Evolutionary conservation across 1,284 basidiomycete genomes (phyloP).

Genomic region (Trichosporon coremiiforme): DNA sequence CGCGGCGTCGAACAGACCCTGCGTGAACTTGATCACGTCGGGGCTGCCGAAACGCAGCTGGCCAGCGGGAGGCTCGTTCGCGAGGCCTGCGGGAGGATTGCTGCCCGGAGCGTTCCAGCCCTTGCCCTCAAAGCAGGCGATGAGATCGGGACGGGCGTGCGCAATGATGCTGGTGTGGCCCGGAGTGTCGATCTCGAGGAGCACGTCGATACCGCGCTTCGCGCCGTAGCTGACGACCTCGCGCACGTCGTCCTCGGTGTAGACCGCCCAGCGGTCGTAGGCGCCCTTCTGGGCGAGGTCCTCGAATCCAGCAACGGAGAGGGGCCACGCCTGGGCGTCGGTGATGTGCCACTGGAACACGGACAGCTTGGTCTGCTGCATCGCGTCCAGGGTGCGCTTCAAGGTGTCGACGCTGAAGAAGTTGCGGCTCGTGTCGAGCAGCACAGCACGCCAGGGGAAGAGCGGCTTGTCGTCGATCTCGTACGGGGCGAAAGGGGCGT

Average conservation of each 20-base stretch:
- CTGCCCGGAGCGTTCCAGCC: slow-evolving; percentile 60
- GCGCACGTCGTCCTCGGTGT: slow-evolving; percentile 65
- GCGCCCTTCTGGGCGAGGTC: slow-evolving; percentile 70
- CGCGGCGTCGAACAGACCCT: slow-evolving; percentile 57
- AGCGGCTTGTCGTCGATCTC: slow-evolving; percentile 56
- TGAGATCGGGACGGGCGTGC: slow-evolving; percentile 67
- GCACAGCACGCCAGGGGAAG: slow-evolving; percentile 65
- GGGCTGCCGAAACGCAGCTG: slow-evolving; percentile 70
- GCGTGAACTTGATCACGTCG: slow-evolving; percentile 59
- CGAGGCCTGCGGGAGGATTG: neutral
- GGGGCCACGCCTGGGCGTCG: slow-evolving; percentile 64
- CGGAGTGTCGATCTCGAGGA: slow-evolving; percentile 76
- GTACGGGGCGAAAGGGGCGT: slow-evolving; percentile 48
- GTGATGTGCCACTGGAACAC: slow-evolving; percentile 25
- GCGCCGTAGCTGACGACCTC: slow-evolving; percentile 72
- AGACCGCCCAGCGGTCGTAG: slow-evolving; percentile 65
- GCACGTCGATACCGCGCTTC: slow-evolving; percentile 76
- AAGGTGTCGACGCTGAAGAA: slow-evolving; percentile 19
- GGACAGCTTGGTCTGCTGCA: slow-evolving; percentile 79
- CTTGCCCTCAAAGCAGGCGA: slow-evolving; percentile 68
- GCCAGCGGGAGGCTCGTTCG: slow-evolving; percentile 71
- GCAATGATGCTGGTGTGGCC: slow-evolving; percentile 67
- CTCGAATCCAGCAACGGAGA: slow-evolving; percentile 65
- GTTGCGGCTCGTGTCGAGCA: slow-evolving; percentile 70
- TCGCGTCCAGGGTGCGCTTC: slow-evolving; percentile 68